phyloP scores from a whole-genome alignment of 2,329 filamentous ascomycete genomes.

The Cladophialophora yegresii region DNA sequence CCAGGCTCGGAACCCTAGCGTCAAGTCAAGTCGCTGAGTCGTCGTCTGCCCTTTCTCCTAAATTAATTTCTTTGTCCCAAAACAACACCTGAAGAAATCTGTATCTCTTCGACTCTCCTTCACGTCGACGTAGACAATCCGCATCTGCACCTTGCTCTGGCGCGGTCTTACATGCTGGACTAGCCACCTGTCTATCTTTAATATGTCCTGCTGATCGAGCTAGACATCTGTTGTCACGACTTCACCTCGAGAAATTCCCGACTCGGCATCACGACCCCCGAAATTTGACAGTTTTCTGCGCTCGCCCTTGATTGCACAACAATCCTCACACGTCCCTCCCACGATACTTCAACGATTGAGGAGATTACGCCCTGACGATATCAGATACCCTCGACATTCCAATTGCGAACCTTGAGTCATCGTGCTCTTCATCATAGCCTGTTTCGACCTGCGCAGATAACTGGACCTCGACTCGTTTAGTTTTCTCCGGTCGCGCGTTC shows the following conservation, averaged over 20 bases:
- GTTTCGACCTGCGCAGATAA: neutral
- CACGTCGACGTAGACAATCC: conserved; percentile 8
- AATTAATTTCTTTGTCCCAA: conserved; percentile 30
- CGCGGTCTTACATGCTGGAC: conserved; percentile 11
- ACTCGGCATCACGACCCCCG: neutral
- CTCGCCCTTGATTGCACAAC: neutral
- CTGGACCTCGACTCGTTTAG: neutral
- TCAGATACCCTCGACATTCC: conserved; percentile 6
- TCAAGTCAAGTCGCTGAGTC: neutral
- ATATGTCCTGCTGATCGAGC: conserved; percentile 23
- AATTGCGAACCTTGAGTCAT: conserved; percentile 17
- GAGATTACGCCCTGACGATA: conserved; percentile 15
- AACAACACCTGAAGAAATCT: conserved; percentile 24
- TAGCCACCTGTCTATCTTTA: conserved; percentile 23
- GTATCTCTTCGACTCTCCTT: conserved; percentile 18
- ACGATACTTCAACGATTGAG: conserved; percentile 4
- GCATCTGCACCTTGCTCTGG: conserved; percentile 16
- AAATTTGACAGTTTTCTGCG: conserved; percentile 1
- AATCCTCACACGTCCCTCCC: neutral
- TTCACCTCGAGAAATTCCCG: conserved; percentile 6
- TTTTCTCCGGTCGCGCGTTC: neutral
- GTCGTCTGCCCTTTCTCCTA: conserved; percentile 19
- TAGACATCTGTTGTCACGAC: conserved; percentile 22
- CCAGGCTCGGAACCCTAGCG: conserved; percentile 14
- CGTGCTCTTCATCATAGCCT: conserved; percentile 1